Conservation (phyloP, 2,329 filamentous ascomycete genomes). For the Rhinocladiella similis region DNA sequence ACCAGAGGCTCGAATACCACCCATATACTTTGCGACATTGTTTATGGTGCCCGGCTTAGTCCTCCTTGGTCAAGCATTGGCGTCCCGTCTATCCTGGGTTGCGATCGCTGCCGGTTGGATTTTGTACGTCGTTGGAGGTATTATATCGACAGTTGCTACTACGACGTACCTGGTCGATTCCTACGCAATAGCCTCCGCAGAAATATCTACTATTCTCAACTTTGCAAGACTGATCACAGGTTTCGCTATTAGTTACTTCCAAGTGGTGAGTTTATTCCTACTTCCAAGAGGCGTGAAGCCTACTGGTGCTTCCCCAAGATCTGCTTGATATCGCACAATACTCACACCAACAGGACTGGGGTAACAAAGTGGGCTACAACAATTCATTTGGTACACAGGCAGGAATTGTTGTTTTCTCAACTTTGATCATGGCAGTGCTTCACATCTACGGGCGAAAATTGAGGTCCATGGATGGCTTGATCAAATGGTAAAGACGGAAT, state of each 20-base stretch:
- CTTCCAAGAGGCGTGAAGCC: too few relatives aligned
- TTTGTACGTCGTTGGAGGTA: constrained; percentile 6
- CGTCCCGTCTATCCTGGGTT: constrained; percentile 13
- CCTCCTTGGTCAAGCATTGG: constrained; percentile 30
- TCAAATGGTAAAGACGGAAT: too few relatives aligned
- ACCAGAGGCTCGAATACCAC: neutral
- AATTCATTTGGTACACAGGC: constrained; percentile 49
- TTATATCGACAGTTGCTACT: constrained; percentile 42
- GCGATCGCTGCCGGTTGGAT: constrained; percentile 10
- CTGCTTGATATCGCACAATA: too few relatives aligned
- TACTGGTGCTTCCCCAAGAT: too few relatives aligned
- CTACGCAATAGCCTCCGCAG: constrained; percentile 55
- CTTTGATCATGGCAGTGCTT: too few relatives aligned
- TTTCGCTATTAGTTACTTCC: constrained; percentile 49
- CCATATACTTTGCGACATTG: neutral
- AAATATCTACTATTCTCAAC: constrained; percentile 55
- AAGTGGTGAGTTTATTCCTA: constrained; percentile 36
- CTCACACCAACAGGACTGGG: constrained; percentile 38
- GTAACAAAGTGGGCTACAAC: constrained; percentile 42
- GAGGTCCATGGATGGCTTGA: too few relatives aligned
- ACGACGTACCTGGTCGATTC: constrained; percentile 54
- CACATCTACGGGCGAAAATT: too few relatives aligned
- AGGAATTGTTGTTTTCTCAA: constrained; percentile 34
- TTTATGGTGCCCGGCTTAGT: constrained; percentile 7
- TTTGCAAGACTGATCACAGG: constrained; percentile 49